Percentiles rank a stretch among this genome's conserved stretches.
Evolutionary conservation across 169 alveolate genomes (phyloP).

Genomic region (Pseudocohnilembus persalinus): DNA sequence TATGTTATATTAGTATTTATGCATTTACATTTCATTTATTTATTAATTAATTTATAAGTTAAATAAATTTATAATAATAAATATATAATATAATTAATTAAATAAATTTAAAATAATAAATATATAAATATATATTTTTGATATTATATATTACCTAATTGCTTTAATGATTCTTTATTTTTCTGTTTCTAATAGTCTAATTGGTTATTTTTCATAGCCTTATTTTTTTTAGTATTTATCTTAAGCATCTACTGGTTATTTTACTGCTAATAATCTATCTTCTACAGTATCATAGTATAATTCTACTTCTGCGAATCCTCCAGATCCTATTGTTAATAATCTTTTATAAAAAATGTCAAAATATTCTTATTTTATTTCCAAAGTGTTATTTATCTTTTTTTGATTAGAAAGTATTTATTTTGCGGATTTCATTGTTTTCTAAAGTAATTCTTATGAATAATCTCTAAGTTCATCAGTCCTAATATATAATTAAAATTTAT

Average conservation of each 20-base stretch:
- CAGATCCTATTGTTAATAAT: not conserved
- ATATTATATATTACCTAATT: not conserved
- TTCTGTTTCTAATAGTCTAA: not conserved
- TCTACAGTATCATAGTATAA: not conserved
- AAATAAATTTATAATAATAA: too few species aligned
- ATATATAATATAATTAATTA: too few species aligned
- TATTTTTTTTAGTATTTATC: not conserved
- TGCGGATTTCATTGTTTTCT: not conserved
- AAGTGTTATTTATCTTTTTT: not conserved
- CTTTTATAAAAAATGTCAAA: too few species aligned
- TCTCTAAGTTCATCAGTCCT: not conserved
- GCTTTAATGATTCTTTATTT: not conserved
- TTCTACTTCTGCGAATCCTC: not conserved
- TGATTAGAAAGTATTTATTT: too few species aligned
- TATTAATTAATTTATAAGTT: too few species aligned
- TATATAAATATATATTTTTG: too few species aligned
- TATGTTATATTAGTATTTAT: too few species aligned
- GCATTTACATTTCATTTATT: too few species aligned
- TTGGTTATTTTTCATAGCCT: not conserved
- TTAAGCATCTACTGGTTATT: not conserved
- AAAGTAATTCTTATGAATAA: not conserved
- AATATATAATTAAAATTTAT: too few species aligned
- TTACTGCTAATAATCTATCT: not conserved
- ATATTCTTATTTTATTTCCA: not conserved
- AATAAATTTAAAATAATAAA: too few species aligned